These are phyloP conservation scores for Helotiales sp. DNA, from an alignment of 2,329 filamentous ascomycete species.

Conservation along the genomic window DNA sequence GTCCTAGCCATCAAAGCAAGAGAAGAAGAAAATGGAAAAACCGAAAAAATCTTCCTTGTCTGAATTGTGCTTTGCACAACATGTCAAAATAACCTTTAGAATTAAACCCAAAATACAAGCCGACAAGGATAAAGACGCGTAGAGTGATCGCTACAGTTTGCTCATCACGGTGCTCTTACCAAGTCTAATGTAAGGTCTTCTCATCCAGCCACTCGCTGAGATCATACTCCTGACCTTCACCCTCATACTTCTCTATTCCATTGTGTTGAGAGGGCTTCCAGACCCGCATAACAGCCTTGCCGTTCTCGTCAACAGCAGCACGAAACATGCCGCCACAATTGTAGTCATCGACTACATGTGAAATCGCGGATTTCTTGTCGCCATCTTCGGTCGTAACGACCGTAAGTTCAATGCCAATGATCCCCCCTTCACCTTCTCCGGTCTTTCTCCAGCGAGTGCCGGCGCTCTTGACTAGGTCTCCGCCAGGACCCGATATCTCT, in stretches of 20 bases:
- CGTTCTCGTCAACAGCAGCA: conserved; percentile 69
- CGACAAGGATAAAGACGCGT: too few relatives aligned
- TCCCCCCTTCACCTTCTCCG: conserved; percentile 80
- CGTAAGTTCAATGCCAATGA: conserved; percentile 75
- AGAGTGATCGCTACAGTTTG: background rate
- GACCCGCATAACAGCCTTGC: conserved; percentile 56
- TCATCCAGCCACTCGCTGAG: conserved; percentile 31
- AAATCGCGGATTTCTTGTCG: conserved; percentile 43
- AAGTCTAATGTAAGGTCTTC: conserved; percentile 8
- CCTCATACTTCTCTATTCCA: conserved; percentile 33
- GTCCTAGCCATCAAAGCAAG: background rate
- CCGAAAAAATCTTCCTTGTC: background rate
- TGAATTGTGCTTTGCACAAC: background rate
- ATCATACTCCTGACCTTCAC: conserved; percentile 35
- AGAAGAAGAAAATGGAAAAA: background rate
- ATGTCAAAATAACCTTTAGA: too few relatives aligned
- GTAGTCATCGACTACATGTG: conserved; percentile 70
- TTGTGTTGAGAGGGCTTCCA: conserved; percentile 42
- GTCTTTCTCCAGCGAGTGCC: conserved; percentile 70
- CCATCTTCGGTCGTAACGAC: conserved; percentile 45
- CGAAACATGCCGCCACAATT: conserved; percentile 90
- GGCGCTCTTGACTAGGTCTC: conserved; percentile 74
- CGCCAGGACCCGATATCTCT: conserved; percentile 67
- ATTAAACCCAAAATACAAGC: too few relatives aligned
- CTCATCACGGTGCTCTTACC: background rate